Conservation (phyloP, 2,329 filamentous ascomycete species). For the Aspergillus sp. region DNA sequence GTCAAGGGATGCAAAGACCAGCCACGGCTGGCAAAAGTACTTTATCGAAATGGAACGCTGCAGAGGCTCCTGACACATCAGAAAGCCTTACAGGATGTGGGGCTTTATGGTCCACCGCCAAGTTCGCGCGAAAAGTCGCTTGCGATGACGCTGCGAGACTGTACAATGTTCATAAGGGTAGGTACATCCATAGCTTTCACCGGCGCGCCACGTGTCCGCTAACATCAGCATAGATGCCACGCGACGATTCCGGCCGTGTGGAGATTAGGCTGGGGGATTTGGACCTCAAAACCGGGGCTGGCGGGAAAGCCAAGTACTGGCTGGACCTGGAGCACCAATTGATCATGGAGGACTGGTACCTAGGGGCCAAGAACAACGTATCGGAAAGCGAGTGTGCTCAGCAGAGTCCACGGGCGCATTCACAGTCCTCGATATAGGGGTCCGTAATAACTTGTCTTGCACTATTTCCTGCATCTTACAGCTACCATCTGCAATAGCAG, state of each 20-base stretch:
- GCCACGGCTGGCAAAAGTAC: constrained; percentile 34
- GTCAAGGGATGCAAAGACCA: constrained; percentile 42
- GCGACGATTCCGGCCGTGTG: constrained; percentile 32
- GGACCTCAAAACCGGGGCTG: constrained; percentile 69
- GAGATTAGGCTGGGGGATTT: constrained; percentile 69
- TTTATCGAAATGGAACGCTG: constrained; percentile 38
- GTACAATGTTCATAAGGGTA: constrained; percentile 71
- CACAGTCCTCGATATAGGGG: constrained; percentile 22
- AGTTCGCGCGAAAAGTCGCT: constrained; percentile 56
- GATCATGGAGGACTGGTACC: constrained; percentile 70
- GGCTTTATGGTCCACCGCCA: constrained; percentile 38
- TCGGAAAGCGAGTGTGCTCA: constrained; percentile 37
- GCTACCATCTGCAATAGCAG: background rate
- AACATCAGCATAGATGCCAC: constrained; percentile 33
- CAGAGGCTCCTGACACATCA: constrained; percentile 39
- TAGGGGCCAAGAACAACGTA: constrained; percentile 38
- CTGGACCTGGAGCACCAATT: constrained; percentile 62
- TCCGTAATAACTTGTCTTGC: background rate
- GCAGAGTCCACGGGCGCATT: constrained; percentile 20
- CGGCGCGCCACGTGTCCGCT: background rate
- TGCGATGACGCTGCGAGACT: constrained; percentile 80
- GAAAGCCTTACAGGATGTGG: constrained; percentile 36
- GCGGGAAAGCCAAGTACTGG: constrained; percentile 70
- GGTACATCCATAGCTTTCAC: constrained; percentile 7
- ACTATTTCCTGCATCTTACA: background rate